phyloP scores from a whole-genome alignment of 2,329 filamentous ascomycete genomes.

The Cladosporium sp. region DNA sequence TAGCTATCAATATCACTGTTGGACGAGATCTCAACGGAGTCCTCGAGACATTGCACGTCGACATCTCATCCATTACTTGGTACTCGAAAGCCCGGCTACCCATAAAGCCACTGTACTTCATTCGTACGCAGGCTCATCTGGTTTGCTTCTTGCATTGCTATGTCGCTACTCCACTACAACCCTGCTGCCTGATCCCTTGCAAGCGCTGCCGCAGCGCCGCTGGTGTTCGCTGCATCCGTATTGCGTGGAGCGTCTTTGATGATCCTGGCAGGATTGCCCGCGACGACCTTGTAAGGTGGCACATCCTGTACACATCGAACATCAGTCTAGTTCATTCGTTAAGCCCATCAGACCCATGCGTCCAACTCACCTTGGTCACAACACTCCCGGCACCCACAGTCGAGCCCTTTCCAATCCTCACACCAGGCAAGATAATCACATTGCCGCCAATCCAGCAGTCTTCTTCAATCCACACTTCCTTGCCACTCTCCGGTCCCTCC shows the following conservation, averaged over 20 bases:
- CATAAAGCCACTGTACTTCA: background rate
- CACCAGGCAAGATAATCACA: constrained; percentile 69
- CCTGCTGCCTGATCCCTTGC: constrained; percentile 40
- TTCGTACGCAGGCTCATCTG: background rate
- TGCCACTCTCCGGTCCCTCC: constrained; percentile 72
- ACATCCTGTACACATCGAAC: constrained; percentile 49
- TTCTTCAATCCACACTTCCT: constrained; percentile 72
- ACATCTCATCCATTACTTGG: background rate
- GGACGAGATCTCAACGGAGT: too few relatives aligned
- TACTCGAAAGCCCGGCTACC: background rate
- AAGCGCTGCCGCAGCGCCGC: constrained; percentile 31
- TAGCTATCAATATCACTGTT: too few relatives aligned
- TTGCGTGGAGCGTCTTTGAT: constrained; percentile 40
- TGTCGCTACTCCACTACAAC: background rate
- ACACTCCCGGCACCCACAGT: constrained; percentile 80
- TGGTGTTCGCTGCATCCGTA: constrained; percentile 31
- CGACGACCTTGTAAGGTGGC: constrained; percentile 62
- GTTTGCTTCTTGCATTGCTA: background rate
- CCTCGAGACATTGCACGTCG: background rate
- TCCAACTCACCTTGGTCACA: constrained; percentile 64
- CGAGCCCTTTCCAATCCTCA: constrained; percentile 72
- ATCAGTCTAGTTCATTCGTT: background rate
- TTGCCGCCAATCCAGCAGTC: constrained; percentile 81
- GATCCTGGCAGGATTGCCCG: constrained; percentile 66
- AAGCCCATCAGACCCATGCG: background rate